Base-by-base conservation (phyloP, 805 yeast genomes). In the Candida anglica region DNA sequence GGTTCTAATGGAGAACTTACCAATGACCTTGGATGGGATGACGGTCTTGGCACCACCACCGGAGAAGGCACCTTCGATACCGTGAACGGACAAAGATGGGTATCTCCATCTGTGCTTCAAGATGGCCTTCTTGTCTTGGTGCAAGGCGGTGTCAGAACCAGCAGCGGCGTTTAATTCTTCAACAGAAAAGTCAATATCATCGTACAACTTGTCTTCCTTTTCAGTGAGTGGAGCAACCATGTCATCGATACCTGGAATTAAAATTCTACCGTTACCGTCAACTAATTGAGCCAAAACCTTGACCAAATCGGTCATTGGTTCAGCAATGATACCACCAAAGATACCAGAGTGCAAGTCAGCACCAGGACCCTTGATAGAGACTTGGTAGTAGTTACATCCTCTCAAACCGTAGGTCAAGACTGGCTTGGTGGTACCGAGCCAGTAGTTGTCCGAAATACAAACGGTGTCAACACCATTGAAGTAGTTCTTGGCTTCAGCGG, bases 61-160 rank as follows among this genome's bases (percentile, higher is more conserved):
- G 30, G 83, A 81, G 62, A 93, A 93, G 5, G 98, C 99, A 44
- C 98, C 98, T 66, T 93, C 98, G 36, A 93, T 75, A 47, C 99
- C 99, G 63, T 93, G 99, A 46, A 93, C 62, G 2, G 98, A 89
- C 51, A 93, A 71, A 6, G 98, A 87, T 37, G 99, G 99, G 66
- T 73, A 88, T 73, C 99, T 83, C 99, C 99, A 93, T 75, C 98
- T 81, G 63, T 89, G 97, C 84, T 88, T 91, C 52, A 93, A 75
- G 39, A 95, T 88, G 39, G 81, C 82, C 66, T 87, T 80, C 64
- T 87, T 86, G 58, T 74, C 73, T 43, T 77, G 71, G 66, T 81
- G 81, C 40, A 89, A 71, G 23, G 88, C 78, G 29, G 96, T 88
- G 43, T 86, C 58, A 6, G 96, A 81, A 33, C 98, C 97, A 14